Base-by-base conservation (phyloP, 345 rosid genomes). In the Eucalyptus melliodora region DNA sequence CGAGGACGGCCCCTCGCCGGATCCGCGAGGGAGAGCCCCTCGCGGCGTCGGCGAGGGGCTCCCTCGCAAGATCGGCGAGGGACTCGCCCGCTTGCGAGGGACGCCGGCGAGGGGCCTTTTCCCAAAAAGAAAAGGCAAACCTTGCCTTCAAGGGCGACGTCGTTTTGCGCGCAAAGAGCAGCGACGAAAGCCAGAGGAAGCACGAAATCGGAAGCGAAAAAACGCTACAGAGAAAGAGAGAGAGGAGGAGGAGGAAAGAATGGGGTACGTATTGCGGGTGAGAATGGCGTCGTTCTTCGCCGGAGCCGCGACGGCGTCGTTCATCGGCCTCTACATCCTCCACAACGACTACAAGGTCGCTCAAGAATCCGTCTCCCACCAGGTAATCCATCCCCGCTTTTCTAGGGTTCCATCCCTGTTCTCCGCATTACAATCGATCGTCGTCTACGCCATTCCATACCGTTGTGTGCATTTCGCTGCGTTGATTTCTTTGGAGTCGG, bases 211-310 rank as follows among this genome's bases (percentile, higher is more conserved):
- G 16, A 40, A 77, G 47, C 27, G 30, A 21, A 40, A 2, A 30
- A 0, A 77, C 8, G 77, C 30, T 3, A 69, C 51, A 8, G 9
- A 13, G 27, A 87, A n/a, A 31, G 59, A 27, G 86, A 12, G 0
- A 59, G 26, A 82, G 50, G 31, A n/a, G 80, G 56, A 53, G 16
- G 31, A 37, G 81, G 93, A 9, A 11, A 91, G 92, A 91, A 96
- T 96, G 99, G 98, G 99, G 50, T 96, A 94, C 93, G 97, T 96
- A 37, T 87, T 96, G 90, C 94, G 99, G 91, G 99, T 97, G 90
- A 95, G 99, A 92, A 92, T 97, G 91, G 99, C 98, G 51, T 96
- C 99, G 19, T 98, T 98, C 93, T 97, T 97, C 89, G 94, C 99
- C 27, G 99, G 99, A 87, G 97, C 97, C 3, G 97, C 99, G 24